A percentile compares a stretch with the other conserved stretches of the same genome.
Evolutionary conservation across 1,139 yeast genomes (phyloP).

Genomic region (Zhuliangozyma blackwelliae): DNA sequence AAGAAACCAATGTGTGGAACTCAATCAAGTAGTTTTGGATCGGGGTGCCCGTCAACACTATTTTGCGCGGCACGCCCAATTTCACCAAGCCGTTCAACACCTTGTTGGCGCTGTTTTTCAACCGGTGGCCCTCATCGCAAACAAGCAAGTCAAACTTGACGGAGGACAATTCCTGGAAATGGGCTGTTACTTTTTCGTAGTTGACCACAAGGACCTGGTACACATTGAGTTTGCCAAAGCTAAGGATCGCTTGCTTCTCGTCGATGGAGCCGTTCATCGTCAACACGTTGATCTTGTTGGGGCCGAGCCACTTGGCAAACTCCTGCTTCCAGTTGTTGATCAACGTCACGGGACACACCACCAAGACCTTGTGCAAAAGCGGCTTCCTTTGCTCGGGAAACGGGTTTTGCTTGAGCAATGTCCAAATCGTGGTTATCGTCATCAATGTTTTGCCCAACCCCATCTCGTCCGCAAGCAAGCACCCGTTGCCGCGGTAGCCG

Average conservation of each 20-base stretch:
- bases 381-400: constrained; percentile 28
- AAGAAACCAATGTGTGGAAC: constrained; percentile 75
- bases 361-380: constrained; percentile 53
- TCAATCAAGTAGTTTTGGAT: constrained; percentile 89
- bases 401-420: constrained; percentile 74
- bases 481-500: constrained; percentile 59
- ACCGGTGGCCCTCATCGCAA: constrained; percentile 94
- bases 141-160: constrained; percentile 66
- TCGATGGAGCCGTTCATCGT: constrained; percentile 47
- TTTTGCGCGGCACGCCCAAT: constrained; percentile 52
- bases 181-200: constrained; percentile 70
- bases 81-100: constrained; percentile 58
- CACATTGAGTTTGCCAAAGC: constrained; percentile 65
- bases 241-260: constrained; percentile 55
- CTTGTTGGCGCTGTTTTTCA: constrained; percentile 69
- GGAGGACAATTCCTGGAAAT: constrained; percentile 49
- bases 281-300: constrained; percentile 50
- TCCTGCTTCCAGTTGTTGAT: constrained; percentile 87
- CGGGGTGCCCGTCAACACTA: constrained; percentile 87
- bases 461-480: constrained; percentile 93
- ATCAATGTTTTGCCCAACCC: constrained; percentile 92
- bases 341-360: constrained; percentile 90
- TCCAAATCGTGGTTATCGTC: constrained; percentile 82
- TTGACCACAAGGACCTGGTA: constrained; percentile 84
- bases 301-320: constrained; percentile 84